Conservation (phyloP, 371 early-diverging fungal genomes). For the Coemansia sp. region DNA sequence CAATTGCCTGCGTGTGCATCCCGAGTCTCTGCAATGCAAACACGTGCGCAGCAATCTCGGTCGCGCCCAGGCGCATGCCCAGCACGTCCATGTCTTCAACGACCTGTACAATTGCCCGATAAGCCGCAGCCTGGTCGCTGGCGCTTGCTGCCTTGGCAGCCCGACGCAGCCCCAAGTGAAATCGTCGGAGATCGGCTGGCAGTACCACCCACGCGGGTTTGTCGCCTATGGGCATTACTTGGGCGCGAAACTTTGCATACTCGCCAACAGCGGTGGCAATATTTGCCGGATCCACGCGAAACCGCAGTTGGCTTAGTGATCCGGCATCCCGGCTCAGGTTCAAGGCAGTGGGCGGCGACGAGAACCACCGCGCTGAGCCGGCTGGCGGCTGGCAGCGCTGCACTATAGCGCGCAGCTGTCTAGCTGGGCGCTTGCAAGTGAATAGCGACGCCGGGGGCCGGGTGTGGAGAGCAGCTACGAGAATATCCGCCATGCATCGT, state of each 20-base stretch:
- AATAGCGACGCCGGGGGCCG: background rate
- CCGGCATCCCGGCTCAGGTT: no score
- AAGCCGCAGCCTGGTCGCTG: background rate
- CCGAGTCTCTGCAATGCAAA: conserved; percentile 15
- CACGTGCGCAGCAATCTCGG: conserved; percentile 24
- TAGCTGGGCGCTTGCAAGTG: background rate
- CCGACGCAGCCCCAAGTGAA: conserved; percentile 24
- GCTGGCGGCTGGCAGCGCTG: background rate
- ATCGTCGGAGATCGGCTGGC: conserved; percentile 19
- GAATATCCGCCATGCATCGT: background rate
- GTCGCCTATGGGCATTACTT: background rate
- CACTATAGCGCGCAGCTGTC: background rate
- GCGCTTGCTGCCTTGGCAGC: background rate
- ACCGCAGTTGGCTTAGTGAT: background rate
- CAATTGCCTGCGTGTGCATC: conserved; percentile 9
- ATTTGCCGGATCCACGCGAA: background rate
- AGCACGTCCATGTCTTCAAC: conserved; percentile 31
- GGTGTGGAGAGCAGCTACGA: background rate
- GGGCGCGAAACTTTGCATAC: conserved; percentile 2
- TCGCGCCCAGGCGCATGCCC: conserved; percentile 35
- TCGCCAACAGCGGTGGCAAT: background rate
- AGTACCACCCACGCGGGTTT: background rate
- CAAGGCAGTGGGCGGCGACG: no score
- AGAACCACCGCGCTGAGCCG: background rate
- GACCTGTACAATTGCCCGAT: background rate